Evolutionary conservation across 305 asterid species (phyloP).

Genomic region (Striga hermonthica): DNA sequence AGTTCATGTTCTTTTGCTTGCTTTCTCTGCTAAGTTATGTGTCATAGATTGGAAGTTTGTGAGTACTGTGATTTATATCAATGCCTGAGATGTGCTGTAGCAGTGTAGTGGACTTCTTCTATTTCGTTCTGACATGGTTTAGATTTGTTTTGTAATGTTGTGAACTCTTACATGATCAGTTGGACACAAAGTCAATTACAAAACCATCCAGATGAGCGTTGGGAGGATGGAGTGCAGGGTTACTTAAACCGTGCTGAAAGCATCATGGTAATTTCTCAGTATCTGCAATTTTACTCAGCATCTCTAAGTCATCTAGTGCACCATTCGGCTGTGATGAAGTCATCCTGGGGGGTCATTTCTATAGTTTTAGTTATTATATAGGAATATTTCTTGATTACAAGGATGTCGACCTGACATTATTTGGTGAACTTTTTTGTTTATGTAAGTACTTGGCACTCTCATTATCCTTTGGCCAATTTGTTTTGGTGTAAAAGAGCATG

Average conservation of each 20-base stretch:
- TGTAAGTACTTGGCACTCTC: no score
- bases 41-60: no score
- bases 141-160: conserved; percentile 27
- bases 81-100: not conserved
- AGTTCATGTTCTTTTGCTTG: not conserved
- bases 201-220: conserved; percentile 93
- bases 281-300: no score
- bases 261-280: conserved; percentile 69
- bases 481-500: no score
- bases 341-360: no score
- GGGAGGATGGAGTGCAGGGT: conserved; percentile 98
- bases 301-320: no score
- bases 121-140: not conserved
- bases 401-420: no score
- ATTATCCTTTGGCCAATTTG: no score
- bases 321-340: no score
- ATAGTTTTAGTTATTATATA: no score
- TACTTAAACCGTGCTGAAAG: conserved; percentile 73
- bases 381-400: no score
- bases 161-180: conserved; percentile 45
- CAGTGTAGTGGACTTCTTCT: not conserved
- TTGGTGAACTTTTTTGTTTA: no score
- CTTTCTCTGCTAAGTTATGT: not conserved
- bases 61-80: conserved; percentile 5
- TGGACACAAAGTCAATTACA: conserved; percentile 83